Evolutionary conservation across 192 early-diverging fungal species (phyloP).

Genomic region (Podila clonocystis): DNA sequence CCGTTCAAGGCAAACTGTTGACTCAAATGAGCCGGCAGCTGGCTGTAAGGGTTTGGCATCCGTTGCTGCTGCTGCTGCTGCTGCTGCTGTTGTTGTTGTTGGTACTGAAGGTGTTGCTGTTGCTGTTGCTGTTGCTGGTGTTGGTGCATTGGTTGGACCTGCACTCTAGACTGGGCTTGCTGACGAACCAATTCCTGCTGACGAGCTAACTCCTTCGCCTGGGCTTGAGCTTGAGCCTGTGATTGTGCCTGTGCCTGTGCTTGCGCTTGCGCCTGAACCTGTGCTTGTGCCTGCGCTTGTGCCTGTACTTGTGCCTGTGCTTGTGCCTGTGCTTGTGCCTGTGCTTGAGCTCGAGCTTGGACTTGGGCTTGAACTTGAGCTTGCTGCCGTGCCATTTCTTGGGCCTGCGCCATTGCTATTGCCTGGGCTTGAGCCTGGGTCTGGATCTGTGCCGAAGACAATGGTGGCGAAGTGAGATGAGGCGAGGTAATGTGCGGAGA

Average conservation of each 20-base stretch:
- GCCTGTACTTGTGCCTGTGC: conserved; percentile 39
- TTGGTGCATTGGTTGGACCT: conserved; percentile 15
- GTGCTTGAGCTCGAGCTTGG: conserved; percentile 44
- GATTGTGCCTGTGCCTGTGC: conserved; percentile 52
- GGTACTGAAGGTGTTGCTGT: conserved; percentile 26
- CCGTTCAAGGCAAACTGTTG: conserved; percentile 43
- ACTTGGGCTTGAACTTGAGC: conserved; percentile 42
- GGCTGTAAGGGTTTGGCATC: conserved; percentile 28
- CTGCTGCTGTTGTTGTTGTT: conserved; percentile 15
- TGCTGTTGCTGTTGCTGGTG: conserved; percentile 24
- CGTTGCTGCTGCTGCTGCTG: conserved; percentile 19
- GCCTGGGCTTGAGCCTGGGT: conserved; percentile 24
- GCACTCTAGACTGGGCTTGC: conserved; percentile 13
- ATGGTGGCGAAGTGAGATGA: conserved; percentile 34
- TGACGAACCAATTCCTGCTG: conserved; percentile 4
- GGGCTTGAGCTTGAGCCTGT: conserved; percentile 36
- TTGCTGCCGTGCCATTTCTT: conserved; percentile 53
- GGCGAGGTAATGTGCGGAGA: conserved; percentile 37
- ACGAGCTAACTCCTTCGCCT: conserved; percentile 37
- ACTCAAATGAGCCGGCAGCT: conserved; percentile 40
- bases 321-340: conserved; percentile 43
- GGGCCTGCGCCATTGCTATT: conserved; percentile 48
- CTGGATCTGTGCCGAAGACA: conserved; percentile 52
- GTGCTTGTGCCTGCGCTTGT: conserved; percentile 47
- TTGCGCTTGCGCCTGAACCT: conserved; percentile 39